These are phyloP conservation scores for Aspergillus arachidicola DNA, from an alignment of 2,329 filamentous ascomycete species.

Conservation along the genomic window DNA sequence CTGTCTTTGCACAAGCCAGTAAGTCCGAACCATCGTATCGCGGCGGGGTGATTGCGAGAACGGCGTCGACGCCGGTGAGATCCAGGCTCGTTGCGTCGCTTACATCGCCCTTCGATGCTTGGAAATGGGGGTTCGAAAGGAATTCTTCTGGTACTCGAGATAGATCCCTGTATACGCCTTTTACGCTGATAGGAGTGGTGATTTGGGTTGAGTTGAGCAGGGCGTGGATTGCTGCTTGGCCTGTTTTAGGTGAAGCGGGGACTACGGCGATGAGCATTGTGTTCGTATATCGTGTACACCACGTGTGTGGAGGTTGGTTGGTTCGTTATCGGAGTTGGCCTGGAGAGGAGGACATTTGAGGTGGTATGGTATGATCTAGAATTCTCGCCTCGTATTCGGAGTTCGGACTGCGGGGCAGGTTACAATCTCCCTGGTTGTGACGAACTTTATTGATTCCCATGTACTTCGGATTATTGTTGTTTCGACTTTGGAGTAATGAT, in stretches of 20 bases:
- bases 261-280: slow-evolving; percentile 18
- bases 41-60: slow-evolving; percentile 18
- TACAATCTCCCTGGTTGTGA: neutral
- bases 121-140: slow-evolving; percentile 12
- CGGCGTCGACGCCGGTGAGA: slow-evolving; percentile 14
- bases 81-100: slow-evolving; percentile 8
- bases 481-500: neutral
- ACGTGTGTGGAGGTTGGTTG: neutral
- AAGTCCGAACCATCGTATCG: slow-evolving; percentile 10
- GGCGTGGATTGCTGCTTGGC: slow-evolving; percentile 13
- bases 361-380: too few species aligned
- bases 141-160: slow-evolving; percentile 13
- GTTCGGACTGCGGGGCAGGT: neutral
- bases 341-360: neutral
- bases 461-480: neutral
- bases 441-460: neutral
- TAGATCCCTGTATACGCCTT: slow-evolving; percentile 18
- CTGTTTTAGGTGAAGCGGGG: slow-evolving; percentile 19
- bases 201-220: slow-evolving; percentile 9
- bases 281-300: neutral
- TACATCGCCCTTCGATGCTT: slow-evolving; percentile 15
- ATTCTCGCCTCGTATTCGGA: neutral
- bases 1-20: slow-evolving; percentile 8
- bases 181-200: neutral
- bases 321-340: neutral